These are phyloP conservation scores for Geotrichum candidum DNA, from an alignment of 1,139 yeast genomes.

Conservation along the genomic window DNA sequence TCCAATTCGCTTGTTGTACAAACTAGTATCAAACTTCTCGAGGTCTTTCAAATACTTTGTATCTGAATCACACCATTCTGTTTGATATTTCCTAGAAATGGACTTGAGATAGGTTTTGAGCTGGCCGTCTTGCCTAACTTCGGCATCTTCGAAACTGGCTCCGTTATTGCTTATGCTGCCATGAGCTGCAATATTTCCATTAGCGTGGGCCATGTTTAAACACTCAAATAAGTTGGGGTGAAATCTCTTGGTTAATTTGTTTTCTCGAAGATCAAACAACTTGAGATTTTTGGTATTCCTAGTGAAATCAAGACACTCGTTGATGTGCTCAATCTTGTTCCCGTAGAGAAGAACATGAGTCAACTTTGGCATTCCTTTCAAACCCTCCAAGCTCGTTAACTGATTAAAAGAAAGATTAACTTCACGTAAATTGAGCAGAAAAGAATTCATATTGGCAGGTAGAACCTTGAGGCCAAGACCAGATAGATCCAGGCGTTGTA, in stretches of 20 bases:
- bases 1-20: neutral
- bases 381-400: slow-evolving; percentile 25
- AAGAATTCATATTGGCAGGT: slow-evolving; percentile 27
- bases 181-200: slow-evolving; percentile 1
- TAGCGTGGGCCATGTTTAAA: neutral
- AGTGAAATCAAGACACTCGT: slow-evolving; percentile 25
- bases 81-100: neutral
- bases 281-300: slow-evolving; percentile 21
- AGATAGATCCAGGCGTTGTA: slow-evolving; percentile 33
- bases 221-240: slow-evolving; percentile 25
- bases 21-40: neutral
- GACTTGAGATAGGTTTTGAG: neutral
- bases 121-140: neutral
- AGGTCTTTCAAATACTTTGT: neutral
- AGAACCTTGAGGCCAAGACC: slow-evolving; percentile 26
- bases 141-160: neutral
- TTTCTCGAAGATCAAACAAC: slow-evolving; percentile 31
- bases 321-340: slow-evolving; percentile 26
- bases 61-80: slow-evolving; percentile 1
- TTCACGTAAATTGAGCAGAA: slow-evolving; percentile 32
- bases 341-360: slow-evolving; percentile 30
- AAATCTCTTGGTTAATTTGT: slow-evolving; percentile 30
- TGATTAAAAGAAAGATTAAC: slow-evolving; percentile 33
- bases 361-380: slow-evolving; percentile 29
- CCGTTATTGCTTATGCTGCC: neutral